Evolutionary conservation across 345 rosid species (phyloP), one percentile per base, ranked within the genome.

Genomic region (Camelina hispida): DNA sequence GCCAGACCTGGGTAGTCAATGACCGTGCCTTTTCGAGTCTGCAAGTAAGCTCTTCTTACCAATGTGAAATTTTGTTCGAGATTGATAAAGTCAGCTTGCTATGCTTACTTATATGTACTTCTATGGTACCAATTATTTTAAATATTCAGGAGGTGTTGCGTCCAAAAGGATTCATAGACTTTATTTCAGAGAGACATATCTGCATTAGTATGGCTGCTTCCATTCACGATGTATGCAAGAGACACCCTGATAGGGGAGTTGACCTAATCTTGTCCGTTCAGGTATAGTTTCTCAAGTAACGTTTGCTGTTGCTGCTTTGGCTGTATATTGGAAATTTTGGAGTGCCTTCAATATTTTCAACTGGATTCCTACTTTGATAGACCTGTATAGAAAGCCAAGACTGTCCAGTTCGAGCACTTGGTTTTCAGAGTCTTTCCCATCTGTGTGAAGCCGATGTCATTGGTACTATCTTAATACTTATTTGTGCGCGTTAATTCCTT

Each of bases 391-490:
- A 94, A 82, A 85, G 89, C 82, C 85, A 60, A 69, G 93, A 94
- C 79, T 79, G 83, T 59, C 69, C 84, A 62, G 79, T 94, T 82
- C 87, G 84, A 84, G 85, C 96, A 34, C 81, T 89, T 78, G 98
- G 98, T 71, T 89, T 91, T 68, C 97, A 91, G 82, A 91, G 98
- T 81, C 98, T 94, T 81, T 84, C 95, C 34, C 81, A 91, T 77
- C 91, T 94, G 11, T 94, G 98, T 80, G 96, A 94, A 89, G 96
- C 97, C 82, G 98, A 94, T 83, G 88, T 86, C 75, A 82, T 94
- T 62, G 98, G 98, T 94, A 88, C 74, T 72, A 66, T 78, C 69
- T 18, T 73, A 56, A 67, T 71, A 16, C 62, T 73, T 72, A 72
- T 56, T 22, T 66, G 63, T 52, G 42, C 14, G 60, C 16, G n/a